Percentiles rank a stretch among this genome's conserved stretches.
phyloP scores from a whole-genome alignment of 139 green algal genomes.

The Tetraselmis chui region DNA sequence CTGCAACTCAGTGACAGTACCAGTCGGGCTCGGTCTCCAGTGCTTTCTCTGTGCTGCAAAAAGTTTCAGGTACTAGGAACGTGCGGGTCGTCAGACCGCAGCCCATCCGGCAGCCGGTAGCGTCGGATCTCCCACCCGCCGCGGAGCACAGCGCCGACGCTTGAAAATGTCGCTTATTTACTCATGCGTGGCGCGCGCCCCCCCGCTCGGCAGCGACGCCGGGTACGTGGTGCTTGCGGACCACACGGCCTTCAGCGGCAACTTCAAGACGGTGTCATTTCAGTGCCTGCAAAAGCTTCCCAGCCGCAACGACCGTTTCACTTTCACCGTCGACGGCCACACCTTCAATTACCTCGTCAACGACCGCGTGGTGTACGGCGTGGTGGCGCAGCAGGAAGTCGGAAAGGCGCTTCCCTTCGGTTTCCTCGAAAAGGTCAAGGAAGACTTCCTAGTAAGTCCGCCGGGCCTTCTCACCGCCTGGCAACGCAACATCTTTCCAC shows the following conservation, averaged over 20 bases:
- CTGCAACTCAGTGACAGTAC: too few species aligned
- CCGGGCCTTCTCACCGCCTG: too few species aligned
- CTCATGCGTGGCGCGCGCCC: neutral
- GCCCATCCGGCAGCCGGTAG: too few species aligned
- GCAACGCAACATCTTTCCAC: too few species aligned
- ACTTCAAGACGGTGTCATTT: constrained; percentile 39
- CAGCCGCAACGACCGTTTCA: constrained; percentile 12
- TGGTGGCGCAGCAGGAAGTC: neutral
- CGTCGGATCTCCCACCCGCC: too few species aligned
- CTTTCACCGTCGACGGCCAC: constrained; percentile 31
- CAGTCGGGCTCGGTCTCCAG: too few species aligned
- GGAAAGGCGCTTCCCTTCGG: constrained; percentile 22
- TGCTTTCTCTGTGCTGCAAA: too few species aligned
- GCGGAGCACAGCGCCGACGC: neutral
- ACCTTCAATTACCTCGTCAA: constrained; percentile 45
- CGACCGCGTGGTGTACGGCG: constrained; percentile 17
- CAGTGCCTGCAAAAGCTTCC: constrained; percentile 28
- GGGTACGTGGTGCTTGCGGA: neutral
- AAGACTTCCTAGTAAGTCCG: constrained; percentile 1
- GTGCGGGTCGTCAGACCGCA: too few species aligned
- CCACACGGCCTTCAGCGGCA: constrained; percentile 27
- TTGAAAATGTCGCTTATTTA: neutral
- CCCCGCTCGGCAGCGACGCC: neutral
- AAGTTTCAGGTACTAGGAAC: too few species aligned
- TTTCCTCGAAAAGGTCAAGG: constrained; percentile 36